Conservation (phyloP, 768 basidiomycete species). For the Agrocybe praecox region DNA sequence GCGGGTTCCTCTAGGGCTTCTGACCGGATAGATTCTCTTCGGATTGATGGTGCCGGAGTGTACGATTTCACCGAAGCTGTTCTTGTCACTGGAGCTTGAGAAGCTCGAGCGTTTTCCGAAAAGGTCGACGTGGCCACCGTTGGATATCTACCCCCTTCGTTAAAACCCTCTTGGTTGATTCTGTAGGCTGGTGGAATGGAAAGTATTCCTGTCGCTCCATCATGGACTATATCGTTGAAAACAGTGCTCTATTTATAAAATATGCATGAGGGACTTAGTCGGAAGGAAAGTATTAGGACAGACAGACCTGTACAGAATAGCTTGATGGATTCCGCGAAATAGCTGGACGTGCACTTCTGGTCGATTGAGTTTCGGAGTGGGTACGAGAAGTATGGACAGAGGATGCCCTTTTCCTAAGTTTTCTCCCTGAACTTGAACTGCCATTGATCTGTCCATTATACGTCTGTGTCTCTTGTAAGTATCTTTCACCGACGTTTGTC, state of each 20-base stretch:
- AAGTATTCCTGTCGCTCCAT: not conserved
- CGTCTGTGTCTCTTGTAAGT: not conserved
- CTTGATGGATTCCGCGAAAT: not conserved
- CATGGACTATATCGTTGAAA: not conserved
- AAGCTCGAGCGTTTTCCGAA: not conserved
- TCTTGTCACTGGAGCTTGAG: slow-evolving; percentile 1
- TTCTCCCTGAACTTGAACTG: not conserved
- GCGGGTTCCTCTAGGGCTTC: not conserved
- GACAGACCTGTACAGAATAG: not conserved
- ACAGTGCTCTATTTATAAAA: not conserved
- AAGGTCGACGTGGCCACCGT: not conserved
- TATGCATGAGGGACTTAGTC: not conserved
- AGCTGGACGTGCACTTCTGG: not conserved
- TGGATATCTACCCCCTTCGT: not conserved
- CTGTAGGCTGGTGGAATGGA: not conserved
- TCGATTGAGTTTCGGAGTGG: not conserved
- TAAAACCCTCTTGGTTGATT: not conserved
- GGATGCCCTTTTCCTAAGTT: not conserved
- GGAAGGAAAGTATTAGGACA: not conserved
- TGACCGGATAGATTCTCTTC: slow-evolving; percentile 23
- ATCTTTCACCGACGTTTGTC: too few species aligned
- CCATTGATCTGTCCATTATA: not conserved
- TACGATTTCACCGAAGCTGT: slow-evolving; percentile 23
- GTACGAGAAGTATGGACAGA: not conserved
- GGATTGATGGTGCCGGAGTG: slow-evolving; percentile 37